A percentile compares a stretch with the other conserved stretches of the same genome.
Conservation (phyloP, 352 stramenopile species). For the Phytopythium cucurbitacearum region DNA sequence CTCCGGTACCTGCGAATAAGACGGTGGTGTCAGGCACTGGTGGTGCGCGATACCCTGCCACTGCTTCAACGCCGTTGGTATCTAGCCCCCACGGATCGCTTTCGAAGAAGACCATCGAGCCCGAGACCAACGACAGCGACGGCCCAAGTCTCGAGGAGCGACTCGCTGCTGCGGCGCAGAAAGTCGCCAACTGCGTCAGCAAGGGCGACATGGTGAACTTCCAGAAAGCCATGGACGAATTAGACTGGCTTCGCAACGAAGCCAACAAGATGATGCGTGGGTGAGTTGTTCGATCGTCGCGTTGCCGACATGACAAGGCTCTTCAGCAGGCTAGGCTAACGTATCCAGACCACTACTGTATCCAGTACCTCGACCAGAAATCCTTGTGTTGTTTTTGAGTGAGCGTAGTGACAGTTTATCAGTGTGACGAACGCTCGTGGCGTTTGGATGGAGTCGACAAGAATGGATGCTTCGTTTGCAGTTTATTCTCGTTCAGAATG, state of each 20-base stretch:
- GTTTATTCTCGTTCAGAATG: too few relatives aligned
- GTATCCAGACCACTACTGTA: too few relatives aligned
- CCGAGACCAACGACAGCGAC: constrained; percentile 3
- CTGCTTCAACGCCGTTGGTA: constrained; percentile 1
- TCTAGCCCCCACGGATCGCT: constrained; percentile 9
- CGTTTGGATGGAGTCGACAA: too few relatives aligned
- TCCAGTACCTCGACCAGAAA: too few relatives aligned
- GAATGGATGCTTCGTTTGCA: too few relatives aligned
- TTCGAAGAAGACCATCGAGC: constrained; percentile 17
- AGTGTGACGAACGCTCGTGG: too few relatives aligned
- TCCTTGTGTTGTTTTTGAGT: too few relatives aligned
- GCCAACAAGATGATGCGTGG: constrained; percentile 69
- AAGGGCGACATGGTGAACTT: constrained; percentile 81
- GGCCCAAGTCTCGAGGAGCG: constrained; percentile 55
- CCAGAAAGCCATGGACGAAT: constrained; percentile 75
- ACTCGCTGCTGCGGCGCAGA: constrained; percentile 57
- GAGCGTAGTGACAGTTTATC: too few relatives aligned
- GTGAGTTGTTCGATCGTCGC: constrained; percentile 19
- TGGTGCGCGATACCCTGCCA: constrained; percentile 15
- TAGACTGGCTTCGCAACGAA: constrained; percentile 76
- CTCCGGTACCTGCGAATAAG: constrained; percentile 35
- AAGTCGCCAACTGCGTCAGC: constrained; percentile 66
- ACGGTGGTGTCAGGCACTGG: constrained; percentile 41
- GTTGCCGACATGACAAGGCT: too few relatives aligned
- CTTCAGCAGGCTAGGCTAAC: too few relatives aligned